These are phyloP conservation scores for Nissolia schottii DNA, from an alignment of 306 rosid genomes.

Conservation along the genomic window DNA sequence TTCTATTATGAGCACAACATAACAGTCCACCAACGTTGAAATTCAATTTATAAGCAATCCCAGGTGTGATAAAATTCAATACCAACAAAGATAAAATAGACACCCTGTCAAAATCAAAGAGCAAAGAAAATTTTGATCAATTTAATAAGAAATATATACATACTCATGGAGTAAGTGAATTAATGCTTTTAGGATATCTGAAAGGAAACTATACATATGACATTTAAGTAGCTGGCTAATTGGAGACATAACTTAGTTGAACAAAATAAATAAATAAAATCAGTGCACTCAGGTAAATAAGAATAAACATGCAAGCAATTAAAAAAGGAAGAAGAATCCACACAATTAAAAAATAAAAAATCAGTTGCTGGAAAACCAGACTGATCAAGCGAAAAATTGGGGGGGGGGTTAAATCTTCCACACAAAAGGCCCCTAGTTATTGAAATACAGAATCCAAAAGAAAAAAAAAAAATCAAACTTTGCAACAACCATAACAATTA, in stretches of 20 bases:
- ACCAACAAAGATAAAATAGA: not conserved
- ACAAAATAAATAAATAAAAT: too few relatives aligned
- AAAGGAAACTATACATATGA: too few relatives aligned
- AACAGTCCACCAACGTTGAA: not conserved
- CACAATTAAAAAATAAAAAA: not conserved
- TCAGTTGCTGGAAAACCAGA: constrained; percentile 12
- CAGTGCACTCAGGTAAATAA: not conserved
- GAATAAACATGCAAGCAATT: not conserved
- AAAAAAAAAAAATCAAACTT: not conserved
- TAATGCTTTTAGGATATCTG: not conserved
- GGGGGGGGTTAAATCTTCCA: not conserved
- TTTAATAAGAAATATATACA: not conserved
- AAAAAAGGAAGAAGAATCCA: not conserved
- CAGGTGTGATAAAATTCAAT: not conserved
- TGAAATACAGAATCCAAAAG: too few relatives aligned
- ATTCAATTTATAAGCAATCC: not conserved
- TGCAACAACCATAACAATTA: not conserved
- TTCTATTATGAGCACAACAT: not conserved
- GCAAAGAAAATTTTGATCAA: not conserved
- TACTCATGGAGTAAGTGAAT: not conserved
- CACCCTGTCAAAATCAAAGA: not conserved
- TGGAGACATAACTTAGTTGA: too few relatives aligned
- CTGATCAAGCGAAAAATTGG: not conserved
- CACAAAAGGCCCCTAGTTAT: not conserved
- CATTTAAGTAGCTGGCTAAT: too few relatives aligned